Evolutionary conservation across 2,329 filamentous ascomycete species (phyloP).

Genomic region (Pleoardoris graminearum): DNA sequence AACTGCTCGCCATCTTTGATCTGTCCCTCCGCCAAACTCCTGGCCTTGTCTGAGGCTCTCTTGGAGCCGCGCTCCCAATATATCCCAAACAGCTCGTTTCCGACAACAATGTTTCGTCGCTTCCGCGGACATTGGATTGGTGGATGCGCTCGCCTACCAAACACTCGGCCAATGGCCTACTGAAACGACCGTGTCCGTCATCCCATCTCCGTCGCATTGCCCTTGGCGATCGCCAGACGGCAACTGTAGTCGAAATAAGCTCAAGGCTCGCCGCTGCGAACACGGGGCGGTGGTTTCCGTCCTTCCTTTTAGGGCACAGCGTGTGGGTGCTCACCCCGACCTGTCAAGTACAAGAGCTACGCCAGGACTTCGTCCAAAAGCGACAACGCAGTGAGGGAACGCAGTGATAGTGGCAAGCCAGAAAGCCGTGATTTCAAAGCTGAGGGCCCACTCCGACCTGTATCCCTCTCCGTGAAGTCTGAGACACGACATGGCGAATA

Average conservation of each 20-base stretch:
- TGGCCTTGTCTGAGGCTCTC: neutral
- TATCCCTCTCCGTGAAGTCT: no score
- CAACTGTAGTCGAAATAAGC: constrained; percentile 14
- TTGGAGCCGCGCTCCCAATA: neutral
- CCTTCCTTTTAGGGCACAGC: constrained; percentile 14
- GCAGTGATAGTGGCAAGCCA: no score
- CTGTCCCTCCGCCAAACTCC: neutral
- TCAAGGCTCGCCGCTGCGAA: constrained; percentile 8
- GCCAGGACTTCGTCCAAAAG: neutral
- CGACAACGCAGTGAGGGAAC: no score
- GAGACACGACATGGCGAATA: neutral
- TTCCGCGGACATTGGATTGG: neutral
- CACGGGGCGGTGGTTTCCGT: neutral
- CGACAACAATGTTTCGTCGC: neutral
- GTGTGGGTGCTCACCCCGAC: neutral
- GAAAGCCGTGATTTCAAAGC: no score
- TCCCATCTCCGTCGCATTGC: neutral
- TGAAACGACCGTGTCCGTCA: constrained; percentile 9
- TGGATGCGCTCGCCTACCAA: neutral
- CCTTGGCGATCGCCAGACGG: neutral
- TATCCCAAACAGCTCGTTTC: constrained; percentile 1
- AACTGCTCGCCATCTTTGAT: constrained; percentile 1
- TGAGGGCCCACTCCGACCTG: no score
- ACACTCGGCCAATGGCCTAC: constrained; percentile 7
- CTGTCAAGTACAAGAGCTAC: neutral